A percentile compares a stretch with the other conserved stretches of the same genome.
These are phyloP conservation scores for Backusella parvicylindrica DNA, from an alignment of 192 early-diverging fungal genomes.

Conservation along the genomic window DNA sequence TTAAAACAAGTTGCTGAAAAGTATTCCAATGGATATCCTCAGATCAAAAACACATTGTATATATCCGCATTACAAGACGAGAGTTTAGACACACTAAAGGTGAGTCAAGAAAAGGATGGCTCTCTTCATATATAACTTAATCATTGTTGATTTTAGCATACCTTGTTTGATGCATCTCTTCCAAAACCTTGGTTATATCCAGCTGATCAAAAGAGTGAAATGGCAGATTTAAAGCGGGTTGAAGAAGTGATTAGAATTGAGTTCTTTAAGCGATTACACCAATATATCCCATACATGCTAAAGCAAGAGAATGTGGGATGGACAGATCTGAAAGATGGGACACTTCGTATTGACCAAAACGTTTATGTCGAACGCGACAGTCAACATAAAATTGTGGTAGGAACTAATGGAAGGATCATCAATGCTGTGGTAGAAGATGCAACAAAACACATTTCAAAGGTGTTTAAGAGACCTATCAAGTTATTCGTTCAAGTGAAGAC, in stretches of 20 bases:
- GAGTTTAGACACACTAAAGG: constrained; percentile 25
- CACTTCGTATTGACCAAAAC: constrained; percentile 52
- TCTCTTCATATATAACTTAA: not conserved
- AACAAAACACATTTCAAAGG: constrained; percentile 29
- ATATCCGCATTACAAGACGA: constrained; percentile 35
- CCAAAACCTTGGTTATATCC: constrained; percentile 52
- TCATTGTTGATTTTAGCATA: not conserved
- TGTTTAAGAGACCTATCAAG: constrained; percentile 39
- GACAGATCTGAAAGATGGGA: constrained; percentile 41
- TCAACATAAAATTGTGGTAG: constrained; percentile 56
- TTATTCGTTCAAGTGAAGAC: constrained; percentile 51
- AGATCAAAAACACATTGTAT: constrained; percentile 32
- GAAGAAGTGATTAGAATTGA: constrained; percentile 60
- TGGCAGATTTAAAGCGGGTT: constrained; percentile 49
- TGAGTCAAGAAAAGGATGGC: not conserved
- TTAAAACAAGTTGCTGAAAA: constrained; percentile 32
- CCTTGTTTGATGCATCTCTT: constrained; percentile 29
- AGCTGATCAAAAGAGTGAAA: constrained; percentile 42
- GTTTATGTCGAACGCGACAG: constrained; percentile 48
- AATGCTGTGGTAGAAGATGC: constrained; percentile 38
- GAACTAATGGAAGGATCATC: constrained; percentile 43
- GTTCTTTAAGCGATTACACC: constrained; percentile 47
- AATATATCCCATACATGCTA: constrained; percentile 53
- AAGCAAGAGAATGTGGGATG: constrained; percentile 55
- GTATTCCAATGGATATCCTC: constrained; percentile 33